Base-by-base conservation (phyloP, 345 rosid species). In the Hibiscus tridactylites region DNA sequence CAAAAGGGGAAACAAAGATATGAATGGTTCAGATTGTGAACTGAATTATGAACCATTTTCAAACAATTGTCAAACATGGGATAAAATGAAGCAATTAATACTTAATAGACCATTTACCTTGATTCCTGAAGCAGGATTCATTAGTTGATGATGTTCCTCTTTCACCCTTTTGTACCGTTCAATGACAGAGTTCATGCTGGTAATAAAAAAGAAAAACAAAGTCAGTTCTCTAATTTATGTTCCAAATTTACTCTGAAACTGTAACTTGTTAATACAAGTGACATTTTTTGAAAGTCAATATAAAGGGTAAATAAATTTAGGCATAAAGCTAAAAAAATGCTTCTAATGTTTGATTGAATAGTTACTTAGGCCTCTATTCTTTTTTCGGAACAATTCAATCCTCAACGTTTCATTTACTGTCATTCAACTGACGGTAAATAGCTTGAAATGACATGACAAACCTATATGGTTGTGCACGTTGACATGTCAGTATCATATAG, bases 111-210 rank as follows among this genome's bases (percentile, higher is more conserved):
- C 61, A 9, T 59, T 54, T 85, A 91, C 97, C 95, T 84, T 86
- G 52, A 83, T 37, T 81, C 89, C 97, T 6, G 92, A 82, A 53
- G 88, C 86, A 26, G 83, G 88, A 80, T 82, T 85, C 74, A 77
- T 8, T 46, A 44, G 11, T 44, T 81, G 77, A 9, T 21, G 24
- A 21, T 80, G 73, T 69, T 85, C 91, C 80, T 88, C 91, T 75
- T 85, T 91, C 37, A 77, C 75, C 73, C 78, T 88, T 77, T 77
- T 84, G 87, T 88, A 89, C 69, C 89, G 89, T 11, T 86, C 91
- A 44, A 91, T 83, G 6, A 84, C 74, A n/a, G 84, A 61, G 70
- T 80, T 74, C 95, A 89, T 82, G 76, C 97, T 91, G 84, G 19
- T 17, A 54, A 3, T 0, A 2, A 61, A 0, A 15, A 61, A 6